phyloP scores from a whole-genome alignment of 176 grass and related monocot genomes.

The Dendrocalamus sinicus region DNA sequence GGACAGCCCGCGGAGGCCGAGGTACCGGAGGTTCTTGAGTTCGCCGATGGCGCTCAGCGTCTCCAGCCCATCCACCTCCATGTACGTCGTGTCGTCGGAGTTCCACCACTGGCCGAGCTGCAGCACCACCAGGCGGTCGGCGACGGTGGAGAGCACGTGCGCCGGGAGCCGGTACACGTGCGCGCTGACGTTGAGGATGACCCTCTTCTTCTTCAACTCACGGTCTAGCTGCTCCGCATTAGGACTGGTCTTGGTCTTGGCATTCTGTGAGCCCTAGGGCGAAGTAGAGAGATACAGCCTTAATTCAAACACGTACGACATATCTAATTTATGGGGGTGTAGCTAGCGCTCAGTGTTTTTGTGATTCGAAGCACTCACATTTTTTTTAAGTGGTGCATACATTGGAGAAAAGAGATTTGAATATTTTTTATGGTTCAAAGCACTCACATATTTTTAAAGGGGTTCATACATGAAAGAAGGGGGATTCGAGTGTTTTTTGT shows the following conservation, averaged over 20 bases:
- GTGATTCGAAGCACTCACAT: rapidly evolving
- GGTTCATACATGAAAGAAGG: no score
- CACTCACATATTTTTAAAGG: no score
- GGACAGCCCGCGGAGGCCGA: constrained; percentile 49
- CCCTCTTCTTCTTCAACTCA: background rate
- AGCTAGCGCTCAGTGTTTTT: no score
- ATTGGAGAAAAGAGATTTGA: no score
- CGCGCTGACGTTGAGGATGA: constrained; percentile 43
- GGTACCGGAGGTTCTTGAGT: constrained; percentile 42
- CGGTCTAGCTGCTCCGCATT: background rate
- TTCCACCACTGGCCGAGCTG: constrained; percentile 42
- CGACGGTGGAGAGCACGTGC: background rate
- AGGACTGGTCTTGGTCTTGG: background rate
- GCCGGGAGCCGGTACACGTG: constrained; percentile 40
- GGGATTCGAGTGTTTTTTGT: no score
- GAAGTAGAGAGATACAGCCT: background rate
- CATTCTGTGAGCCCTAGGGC: background rate
- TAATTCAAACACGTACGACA: no score
- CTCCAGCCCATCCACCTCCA: constrained; percentile 36
- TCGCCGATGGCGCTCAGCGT: background rate
- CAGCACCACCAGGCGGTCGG: background rate
- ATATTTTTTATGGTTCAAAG: no score
- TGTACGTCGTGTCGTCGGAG: constrained; percentile 29
- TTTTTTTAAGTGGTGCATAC: no score
- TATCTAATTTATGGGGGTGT: no score